These are phyloP conservation scores for Pseudogymnoascus sp. DNA, from an alignment of 2,329 filamentous ascomycete genomes.

Conservation along the genomic window DNA sequence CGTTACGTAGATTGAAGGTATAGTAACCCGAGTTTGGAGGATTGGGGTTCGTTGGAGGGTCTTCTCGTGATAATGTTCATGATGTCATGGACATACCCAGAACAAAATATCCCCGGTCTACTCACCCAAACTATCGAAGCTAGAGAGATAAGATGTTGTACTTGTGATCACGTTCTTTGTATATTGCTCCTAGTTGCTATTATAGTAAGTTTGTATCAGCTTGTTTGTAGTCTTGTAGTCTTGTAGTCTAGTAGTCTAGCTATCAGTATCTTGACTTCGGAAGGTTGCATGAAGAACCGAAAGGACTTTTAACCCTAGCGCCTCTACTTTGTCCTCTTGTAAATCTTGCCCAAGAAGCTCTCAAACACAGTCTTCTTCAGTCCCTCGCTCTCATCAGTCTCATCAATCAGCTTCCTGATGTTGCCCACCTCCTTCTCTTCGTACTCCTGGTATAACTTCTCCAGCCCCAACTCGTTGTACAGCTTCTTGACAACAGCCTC, in stretches of 20 bases:
- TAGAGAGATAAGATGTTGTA: background rate
- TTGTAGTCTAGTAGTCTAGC: background rate
- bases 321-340: slow-evolving; percentile 87
- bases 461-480: slow-evolving; percentile 76
- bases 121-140: background rate
- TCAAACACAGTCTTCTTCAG: slow-evolving; percentile 88
- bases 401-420: slow-evolving; percentile 65
- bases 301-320: background rate
- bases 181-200: background rate
- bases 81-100: background rate
- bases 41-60: background rate
- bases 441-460: slow-evolving; percentile 77
- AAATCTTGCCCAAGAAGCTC: slow-evolving; percentile 89
- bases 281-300: background rate
- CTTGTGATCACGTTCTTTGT: background rate
- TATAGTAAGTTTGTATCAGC: background rate
- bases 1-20: background rate
- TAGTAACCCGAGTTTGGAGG: background rate
- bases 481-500: slow-evolving; percentile 85
- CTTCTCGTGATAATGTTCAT: background rate
- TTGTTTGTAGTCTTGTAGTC: too few relatives aligned
- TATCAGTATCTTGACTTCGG: background rate
- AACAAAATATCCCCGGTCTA: background rate
- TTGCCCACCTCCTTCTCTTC: slow-evolving; percentile 82
- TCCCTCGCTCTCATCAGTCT: slow-evolving; percentile 78